A percentile compares a stretch with the other conserved stretches of the same genome.
Conservation (phyloP, 140 eudicot genomes). For the Bidens hawaiensis region DNA sequence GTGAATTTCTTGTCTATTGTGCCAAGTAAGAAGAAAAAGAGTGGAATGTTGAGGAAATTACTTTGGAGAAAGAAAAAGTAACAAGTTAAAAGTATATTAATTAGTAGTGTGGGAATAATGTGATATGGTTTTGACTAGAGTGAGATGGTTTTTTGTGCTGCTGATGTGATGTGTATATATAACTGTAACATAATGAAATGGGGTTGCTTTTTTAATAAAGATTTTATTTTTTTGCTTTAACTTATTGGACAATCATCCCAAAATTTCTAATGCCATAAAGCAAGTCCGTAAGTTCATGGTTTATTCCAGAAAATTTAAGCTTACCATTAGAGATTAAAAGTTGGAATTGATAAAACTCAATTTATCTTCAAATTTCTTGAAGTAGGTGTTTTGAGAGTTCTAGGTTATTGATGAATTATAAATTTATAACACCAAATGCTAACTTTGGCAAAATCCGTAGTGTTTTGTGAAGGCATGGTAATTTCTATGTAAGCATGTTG, state of each 20-base stretch:
- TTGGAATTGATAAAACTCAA: no score
- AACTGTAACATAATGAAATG: conserved; percentile 29
- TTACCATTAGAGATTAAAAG: no score
- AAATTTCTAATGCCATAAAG: neutral
- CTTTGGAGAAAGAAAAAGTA: conserved; percentile 49
- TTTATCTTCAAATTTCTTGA: no score
- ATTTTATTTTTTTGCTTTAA: neutral
- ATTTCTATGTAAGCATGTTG: no score
- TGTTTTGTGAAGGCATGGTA: no score
- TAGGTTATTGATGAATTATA: no score
- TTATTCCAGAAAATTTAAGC: no score
- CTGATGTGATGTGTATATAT: conserved; percentile 22
- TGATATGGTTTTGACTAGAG: conserved; percentile 24
- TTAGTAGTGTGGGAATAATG: conserved; percentile 35
- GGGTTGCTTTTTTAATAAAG: conserved; percentile 20
- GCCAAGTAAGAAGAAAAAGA: conserved; percentile 47
- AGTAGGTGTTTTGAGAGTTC: no score
- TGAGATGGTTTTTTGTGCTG: conserved; percentile 16
- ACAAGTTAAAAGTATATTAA: conserved; percentile 26
- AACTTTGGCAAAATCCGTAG: no score
- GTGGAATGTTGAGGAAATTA: conserved; percentile 48
- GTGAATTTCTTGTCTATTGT: conserved; percentile 56
- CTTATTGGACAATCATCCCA: neutral
- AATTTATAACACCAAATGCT: no score
- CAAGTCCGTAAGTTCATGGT: no score